Conservation (phyloP, 768 basidiomycete genomes). For the Russula sp. region DNA sequence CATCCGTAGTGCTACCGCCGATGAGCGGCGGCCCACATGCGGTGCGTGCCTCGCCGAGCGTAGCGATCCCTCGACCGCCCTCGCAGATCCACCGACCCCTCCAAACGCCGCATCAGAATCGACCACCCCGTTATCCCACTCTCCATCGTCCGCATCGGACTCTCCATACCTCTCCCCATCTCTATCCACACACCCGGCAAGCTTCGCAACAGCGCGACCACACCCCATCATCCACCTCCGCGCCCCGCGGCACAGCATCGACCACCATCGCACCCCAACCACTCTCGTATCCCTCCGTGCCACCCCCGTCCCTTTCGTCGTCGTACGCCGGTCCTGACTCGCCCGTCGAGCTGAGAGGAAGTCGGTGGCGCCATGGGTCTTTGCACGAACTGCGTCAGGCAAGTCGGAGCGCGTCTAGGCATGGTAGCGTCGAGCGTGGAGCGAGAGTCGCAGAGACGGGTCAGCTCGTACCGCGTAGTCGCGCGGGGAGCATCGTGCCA, state of each 20-base stretch:
- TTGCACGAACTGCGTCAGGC: slow-evolving; percentile 34
- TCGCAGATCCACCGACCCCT: slow-evolving; percentile 61
- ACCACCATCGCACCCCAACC: slow-evolving; percentile 42
- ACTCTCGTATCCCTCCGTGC: slow-evolving; percentile 78
- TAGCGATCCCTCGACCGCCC: slow-evolving; percentile 73
- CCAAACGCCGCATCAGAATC: slow-evolving; percentile 46
- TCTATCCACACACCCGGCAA: slow-evolving; percentile 51
- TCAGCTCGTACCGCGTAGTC: slow-evolving; percentile 43
- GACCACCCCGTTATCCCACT: slow-evolving; percentile 64
- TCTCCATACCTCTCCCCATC: slow-evolving; percentile 57
- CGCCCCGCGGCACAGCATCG: slow-evolving; percentile 47
- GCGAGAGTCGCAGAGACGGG: slow-evolving; percentile 71
- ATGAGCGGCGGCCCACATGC: slow-evolving; percentile 26
- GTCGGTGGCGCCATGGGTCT: slow-evolving; percentile 36
- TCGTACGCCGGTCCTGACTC: slow-evolving; percentile 39
- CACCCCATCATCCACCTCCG: slow-evolving; percentile 65
- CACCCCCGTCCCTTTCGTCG: slow-evolving; percentile 76
- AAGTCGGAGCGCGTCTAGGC: slow-evolving; percentile 47
- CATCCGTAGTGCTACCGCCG: slow-evolving; percentile 39
- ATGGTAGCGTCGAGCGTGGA: slow-evolving; percentile 59
- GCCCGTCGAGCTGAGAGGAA: slow-evolving; percentile 36
- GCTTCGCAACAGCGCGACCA: slow-evolving; percentile 66
- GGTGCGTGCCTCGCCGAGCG: slow-evolving; percentile 45
- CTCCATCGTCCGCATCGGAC: slow-evolving; percentile 51
- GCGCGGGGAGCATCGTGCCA: slow-evolving; percentile 27